Evolutionary conservation across 2,329 filamentous ascomycete species (phyloP), one percentile per base, ranked within the genome.

Genomic region (Claviceps quebecensis): DNA sequence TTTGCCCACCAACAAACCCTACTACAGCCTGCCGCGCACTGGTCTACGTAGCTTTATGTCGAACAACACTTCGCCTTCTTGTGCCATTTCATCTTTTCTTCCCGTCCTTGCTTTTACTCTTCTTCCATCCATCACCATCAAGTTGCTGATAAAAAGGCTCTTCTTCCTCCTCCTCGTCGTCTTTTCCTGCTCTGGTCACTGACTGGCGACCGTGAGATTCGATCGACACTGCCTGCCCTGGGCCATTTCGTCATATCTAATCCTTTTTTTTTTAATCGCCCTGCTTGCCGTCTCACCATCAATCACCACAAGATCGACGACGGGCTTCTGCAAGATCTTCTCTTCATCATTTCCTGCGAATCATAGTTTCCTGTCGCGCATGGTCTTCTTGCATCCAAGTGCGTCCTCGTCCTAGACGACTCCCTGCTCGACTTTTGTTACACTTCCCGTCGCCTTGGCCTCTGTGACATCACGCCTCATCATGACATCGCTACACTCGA

Each of bases 401-500:
- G 58, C 58, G 57, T 53, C 49, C 53, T 57, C 60, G 57, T 61
- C 60, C 47, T 48, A 14, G 53, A 54, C 53, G 53, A 52, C 59
- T 57, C 57, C 63, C n/a, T 59, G 57, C 57, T 58, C 56, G 57
- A 59, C n/a, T 54, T 54, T 56, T 60, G 56, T 59, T 58, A 58
- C 57, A 49, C 56, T 57, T 46, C 39, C 50, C 46, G 41, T 37
- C 49, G 34, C 29, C 29, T 16, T 47, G 43, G 41, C 48, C 48
- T 45, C 22, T 19, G 48, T 46, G 52, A 47, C 47, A 36, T 51
- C 52, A 26, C 37, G 41, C 16, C 48, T 16, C 29, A 26, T 36
- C 45, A 8, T 13, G 19, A 34, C 45, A 36, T 47, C 49, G 26
- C 39, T 19, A n/a, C 44, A 34, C 23, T 23, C 56, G 57, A 56